Evolutionary conservation across 352 stramenopile species (phyloP).

Genomic region (Globisporangium acanthophoron): DNA sequence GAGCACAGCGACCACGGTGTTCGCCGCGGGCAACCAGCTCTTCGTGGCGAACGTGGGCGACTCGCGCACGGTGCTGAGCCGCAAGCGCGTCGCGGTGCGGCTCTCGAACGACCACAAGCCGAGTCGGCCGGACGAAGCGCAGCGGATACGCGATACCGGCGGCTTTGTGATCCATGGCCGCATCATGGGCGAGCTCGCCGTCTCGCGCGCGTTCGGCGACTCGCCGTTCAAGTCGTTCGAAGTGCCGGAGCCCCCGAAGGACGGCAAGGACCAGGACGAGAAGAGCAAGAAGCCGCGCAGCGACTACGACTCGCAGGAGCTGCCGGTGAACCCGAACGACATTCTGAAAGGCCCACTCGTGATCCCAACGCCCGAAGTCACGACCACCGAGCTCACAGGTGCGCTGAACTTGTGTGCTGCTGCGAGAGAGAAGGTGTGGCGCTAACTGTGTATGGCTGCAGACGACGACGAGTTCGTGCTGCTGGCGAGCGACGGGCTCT

Average conservation of each 20-base stretch:
- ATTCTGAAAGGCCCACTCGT: slow-evolving; percentile 81
- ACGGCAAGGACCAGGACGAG: neutral
- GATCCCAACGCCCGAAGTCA: slow-evolving; percentile 75
- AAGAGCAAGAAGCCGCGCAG: slow-evolving; percentile 39
- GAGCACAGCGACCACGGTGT: slow-evolving; percentile 93
- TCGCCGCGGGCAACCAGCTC: slow-evolving; percentile 89
- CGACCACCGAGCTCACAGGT: slow-evolving; percentile 61
- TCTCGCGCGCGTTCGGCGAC: slow-evolving; percentile 86
- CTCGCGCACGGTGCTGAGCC: slow-evolving; percentile 92
- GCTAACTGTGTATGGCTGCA: slow-evolving; percentile 9
- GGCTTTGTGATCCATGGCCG: slow-evolving; percentile 87
- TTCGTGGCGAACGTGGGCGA: slow-evolving; percentile 97
- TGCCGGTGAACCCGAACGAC: slow-evolving; percentile 79
- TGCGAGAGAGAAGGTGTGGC: neutral
- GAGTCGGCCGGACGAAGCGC: slow-evolving; percentile 88
- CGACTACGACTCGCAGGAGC: slow-evolving; percentile 72
- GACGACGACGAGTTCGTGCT: slow-evolving; percentile 78
- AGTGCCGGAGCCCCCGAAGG: slow-evolving; percentile 33
- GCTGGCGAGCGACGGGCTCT: slow-evolving; percentile 75
- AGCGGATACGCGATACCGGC: slow-evolving; percentile 92
- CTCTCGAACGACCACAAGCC: slow-evolving; percentile 97
- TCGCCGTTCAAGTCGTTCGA: slow-evolving; percentile 95
- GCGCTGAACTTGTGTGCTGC: neutral
- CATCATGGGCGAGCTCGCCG: slow-evolving; percentile 91
- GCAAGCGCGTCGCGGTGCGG: slow-evolving; percentile 79